A percentile compares a stretch with the other conserved stretches of the same genome.
phyloP scores from a whole-genome alignment of 2,329 filamentous ascomycete species.

The Cladophialophora yegresii region DNA sequence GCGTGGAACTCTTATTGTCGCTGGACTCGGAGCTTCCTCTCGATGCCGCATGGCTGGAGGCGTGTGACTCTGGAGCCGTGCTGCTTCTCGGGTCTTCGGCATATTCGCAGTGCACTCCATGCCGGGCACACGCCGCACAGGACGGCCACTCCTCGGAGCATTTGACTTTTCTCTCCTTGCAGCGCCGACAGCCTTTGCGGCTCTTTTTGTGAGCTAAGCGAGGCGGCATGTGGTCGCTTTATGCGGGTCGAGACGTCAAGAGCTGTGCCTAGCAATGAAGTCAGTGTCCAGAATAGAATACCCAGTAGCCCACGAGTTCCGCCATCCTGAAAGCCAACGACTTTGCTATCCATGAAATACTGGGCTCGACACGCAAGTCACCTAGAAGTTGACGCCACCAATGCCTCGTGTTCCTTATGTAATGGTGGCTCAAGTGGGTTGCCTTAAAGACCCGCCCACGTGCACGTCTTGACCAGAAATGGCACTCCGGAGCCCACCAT shows the following conservation, averaged over 20 bases:
- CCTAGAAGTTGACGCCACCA: neutral
- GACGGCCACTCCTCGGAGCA: slow-evolving; percentile 40
- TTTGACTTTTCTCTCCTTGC: slow-evolving; percentile 33
- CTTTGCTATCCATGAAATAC: neutral
- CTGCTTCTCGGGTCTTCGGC: neutral
- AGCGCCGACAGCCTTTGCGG: slow-evolving; percentile 24
- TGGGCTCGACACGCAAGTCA: neutral
- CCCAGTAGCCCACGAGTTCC: neutral
- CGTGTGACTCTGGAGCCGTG: neutral
- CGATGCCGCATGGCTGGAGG: neutral
- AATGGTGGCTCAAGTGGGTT: neutral
- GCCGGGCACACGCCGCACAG: slow-evolving; percentile 9
- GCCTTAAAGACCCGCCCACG: neutral
- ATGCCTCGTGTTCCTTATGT: slow-evolving; percentile 2
- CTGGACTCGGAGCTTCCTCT: neutral
- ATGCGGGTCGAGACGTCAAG: neutral
- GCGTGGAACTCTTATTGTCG: neutral
- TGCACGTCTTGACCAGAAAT: neutral
- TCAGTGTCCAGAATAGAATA: too few species aligned
- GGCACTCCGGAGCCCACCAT: too few species aligned
- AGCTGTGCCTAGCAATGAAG: neutral
- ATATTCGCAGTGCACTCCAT: neutral
- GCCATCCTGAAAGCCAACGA: neutral
- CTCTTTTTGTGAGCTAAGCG: slow-evolving; percentile 20
- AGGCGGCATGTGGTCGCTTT: slow-evolving; percentile 1